Conservation (phyloP, 202 grass and related monocot genomes). For the Cymbopogon flexuosus region DNA sequence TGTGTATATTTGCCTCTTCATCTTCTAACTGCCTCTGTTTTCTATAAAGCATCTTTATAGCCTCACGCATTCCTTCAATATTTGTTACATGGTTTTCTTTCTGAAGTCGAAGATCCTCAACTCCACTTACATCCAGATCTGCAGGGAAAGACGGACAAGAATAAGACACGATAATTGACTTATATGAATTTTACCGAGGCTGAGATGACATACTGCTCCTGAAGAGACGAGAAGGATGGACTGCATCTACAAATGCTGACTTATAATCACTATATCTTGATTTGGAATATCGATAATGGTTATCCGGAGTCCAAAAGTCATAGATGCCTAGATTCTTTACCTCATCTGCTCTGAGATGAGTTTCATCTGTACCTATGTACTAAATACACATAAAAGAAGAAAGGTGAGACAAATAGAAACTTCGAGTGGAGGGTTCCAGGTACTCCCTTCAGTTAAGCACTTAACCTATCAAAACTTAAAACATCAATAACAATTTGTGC, state of each 20-base stretch:
- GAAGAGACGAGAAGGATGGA: constrained; percentile 63
- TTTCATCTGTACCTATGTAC: constrained; percentile 84
- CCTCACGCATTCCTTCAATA: constrained; percentile 48
- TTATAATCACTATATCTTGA: constrained; percentile 69
- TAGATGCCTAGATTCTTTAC: constrained; percentile 50
- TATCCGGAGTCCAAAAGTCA: constrained; percentile 89
- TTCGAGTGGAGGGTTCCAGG: not conserved
- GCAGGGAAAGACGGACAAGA: constrained; percentile 24
- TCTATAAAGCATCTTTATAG: constrained; percentile 46
- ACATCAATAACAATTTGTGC: too few species aligned
- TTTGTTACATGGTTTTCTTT: constrained; percentile 39
- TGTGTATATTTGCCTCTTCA: constrained; percentile 64
- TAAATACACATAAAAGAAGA: constrained; percentile 30
- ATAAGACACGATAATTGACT: constrained; percentile 20
- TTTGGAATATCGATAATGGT: constrained; percentile 79
- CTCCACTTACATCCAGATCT: constrained; percentile 66
- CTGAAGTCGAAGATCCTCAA: constrained; percentile 50
- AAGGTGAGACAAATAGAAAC: not conserved
- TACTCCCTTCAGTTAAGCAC: not conserved
- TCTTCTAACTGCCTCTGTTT: constrained; percentile 69
- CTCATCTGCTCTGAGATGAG: constrained; percentile 58
- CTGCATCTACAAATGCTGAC: constrained; percentile 57
- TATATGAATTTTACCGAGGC: not conserved
- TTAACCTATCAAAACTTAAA: too few species aligned
- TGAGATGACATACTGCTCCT: constrained; percentile 51